A percentile compares a stretch with the other conserved stretches of the same genome.
Conservation (phyloP, 371 early-diverging fungal genomes). For the Rhizomucor pusillus region DNA sequence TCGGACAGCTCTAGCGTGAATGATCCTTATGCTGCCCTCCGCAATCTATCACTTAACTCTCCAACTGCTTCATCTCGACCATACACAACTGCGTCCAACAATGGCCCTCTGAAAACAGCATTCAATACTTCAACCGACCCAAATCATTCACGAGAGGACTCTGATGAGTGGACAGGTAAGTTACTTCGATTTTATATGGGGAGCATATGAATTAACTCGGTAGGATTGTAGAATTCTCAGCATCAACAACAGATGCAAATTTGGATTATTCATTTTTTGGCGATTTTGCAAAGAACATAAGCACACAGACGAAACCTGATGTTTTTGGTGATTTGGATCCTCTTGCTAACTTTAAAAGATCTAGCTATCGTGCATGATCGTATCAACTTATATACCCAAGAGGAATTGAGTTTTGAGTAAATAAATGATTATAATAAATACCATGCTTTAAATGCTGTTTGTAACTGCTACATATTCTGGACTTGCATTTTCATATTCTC, state of each 20-base stretch:
- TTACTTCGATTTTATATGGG: background rate
- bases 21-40: constrained; percentile 25
- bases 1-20: background rate
- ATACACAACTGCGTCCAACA: too few species aligned
- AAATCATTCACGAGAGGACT: background rate
- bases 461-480: too few species aligned
- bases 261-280: constrained; percentile 5
- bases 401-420: too few species aligned
- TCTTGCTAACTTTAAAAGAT: constrained; percentile 14
- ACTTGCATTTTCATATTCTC: too few species aligned
- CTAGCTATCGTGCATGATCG: constrained; percentile 17
- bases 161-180: background rate
- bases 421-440: too few species aligned
- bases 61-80: background rate
- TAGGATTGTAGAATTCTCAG: background rate
- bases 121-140: too few species aligned
- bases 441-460: too few species aligned
- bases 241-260: constrained; percentile 2
- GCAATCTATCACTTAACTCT: constrained; percentile 9
- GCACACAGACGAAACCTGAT: constrained; percentile 3
- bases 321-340: constrained; percentile 22
- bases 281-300: background rate
- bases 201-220: background rate
- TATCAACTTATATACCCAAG: too few species aligned
- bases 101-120: too few species aligned